phyloP scores from a whole-genome alignment of 225 moss, liverwort and hornwort genomes.

The Sphagnum tenellum region DNA sequence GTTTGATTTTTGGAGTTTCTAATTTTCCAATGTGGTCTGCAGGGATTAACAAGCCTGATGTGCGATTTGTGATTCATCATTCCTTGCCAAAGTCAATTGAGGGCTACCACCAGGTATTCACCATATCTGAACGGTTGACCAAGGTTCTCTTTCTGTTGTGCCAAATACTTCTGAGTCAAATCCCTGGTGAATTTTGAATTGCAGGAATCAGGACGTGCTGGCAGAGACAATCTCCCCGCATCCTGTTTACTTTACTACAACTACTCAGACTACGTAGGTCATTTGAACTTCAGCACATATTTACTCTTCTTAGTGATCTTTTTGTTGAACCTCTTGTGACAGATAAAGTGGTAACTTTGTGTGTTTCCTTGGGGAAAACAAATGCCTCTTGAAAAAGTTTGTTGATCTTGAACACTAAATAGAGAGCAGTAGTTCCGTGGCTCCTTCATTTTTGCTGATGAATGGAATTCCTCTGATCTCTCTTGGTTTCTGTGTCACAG shows the following conservation, averaged over 20 bases:
- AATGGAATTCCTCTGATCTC: too few relatives aligned
- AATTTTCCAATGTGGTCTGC: background rate
- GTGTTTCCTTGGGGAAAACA: too few relatives aligned
- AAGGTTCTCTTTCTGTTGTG: background rate
- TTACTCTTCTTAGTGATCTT: too few relatives aligned
- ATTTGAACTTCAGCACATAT: background rate
- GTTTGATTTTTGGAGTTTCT: too few relatives aligned
- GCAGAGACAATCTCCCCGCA: slow-evolving; percentile 84
- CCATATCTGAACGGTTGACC: background rate
- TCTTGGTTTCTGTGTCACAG: slow-evolving; percentile 20
- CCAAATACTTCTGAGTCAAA: background rate
- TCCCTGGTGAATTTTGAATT: slow-evolving; percentile 4
- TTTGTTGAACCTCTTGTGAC: too few relatives aligned
- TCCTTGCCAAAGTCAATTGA: slow-evolving; percentile 96
- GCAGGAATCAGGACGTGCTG: slow-evolving; percentile 98
- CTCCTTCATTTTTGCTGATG: too few relatives aligned
- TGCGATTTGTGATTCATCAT: slow-evolving; percentile 96
- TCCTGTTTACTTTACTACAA: slow-evolving; percentile 93
- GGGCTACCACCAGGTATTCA: slow-evolving; percentile 92
- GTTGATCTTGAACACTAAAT: too few relatives aligned
- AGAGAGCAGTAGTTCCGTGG: too few relatives aligned
- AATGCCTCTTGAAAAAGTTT: too few relatives aligned
- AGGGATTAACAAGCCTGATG: slow-evolving; percentile 99
- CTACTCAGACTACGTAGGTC: slow-evolving; percentile 83
- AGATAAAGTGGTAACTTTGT: too few relatives aligned